Evolutionary conservation across 257 asterid species (phyloP).

Genomic region (Nicotiana undulata): DNA sequence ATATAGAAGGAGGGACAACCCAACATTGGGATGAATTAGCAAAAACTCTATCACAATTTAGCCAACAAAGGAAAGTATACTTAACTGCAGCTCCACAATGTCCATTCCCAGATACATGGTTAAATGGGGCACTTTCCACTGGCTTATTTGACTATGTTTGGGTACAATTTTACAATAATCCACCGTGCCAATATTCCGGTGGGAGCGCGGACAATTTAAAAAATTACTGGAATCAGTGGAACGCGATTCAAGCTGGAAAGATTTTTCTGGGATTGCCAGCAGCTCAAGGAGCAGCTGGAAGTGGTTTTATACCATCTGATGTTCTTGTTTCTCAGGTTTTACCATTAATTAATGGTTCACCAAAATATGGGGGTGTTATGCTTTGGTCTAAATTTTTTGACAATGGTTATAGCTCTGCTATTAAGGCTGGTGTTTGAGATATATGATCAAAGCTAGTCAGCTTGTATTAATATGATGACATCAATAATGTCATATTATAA

Average conservation of each 20-base stretch:
- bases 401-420: slow-evolving; percentile 3
- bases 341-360: slow-evolving; percentile 41
- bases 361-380: slow-evolving; percentile 71
- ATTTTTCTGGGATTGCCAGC: slow-evolving; percentile 60
- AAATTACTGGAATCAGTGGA: slow-evolving; percentile 47
- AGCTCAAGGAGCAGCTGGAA: slow-evolving; percentile 52
- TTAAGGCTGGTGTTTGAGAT: not conserved
- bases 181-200: slow-evolving; percentile 41
- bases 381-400: slow-evolving; percentile 49
- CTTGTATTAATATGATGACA: not conserved
- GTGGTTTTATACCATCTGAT: slow-evolving; percentile 53
- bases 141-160: slow-evolving; percentile 55
- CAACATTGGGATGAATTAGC: slow-evolving; percentile 44
- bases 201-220: slow-evolving; percentile 27
- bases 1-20: slow-evolving; percentile 49
- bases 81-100: slow-evolving; percentile 72
- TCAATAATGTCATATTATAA: not conserved
- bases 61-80: slow-evolving; percentile 24
- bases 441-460: not conserved
- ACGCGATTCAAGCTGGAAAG: slow-evolving; percentile 29
- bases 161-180: slow-evolving; percentile 70
- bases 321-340: slow-evolving; percentile 34
- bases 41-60: slow-evolving; percentile 23
- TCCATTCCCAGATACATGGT: slow-evolving; percentile 49
- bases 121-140: slow-evolving; percentile 43